Evolutionary conservation across 2,329 filamentous ascomycete species (phyloP).

Genomic region (Alternaria arborescens): DNA sequence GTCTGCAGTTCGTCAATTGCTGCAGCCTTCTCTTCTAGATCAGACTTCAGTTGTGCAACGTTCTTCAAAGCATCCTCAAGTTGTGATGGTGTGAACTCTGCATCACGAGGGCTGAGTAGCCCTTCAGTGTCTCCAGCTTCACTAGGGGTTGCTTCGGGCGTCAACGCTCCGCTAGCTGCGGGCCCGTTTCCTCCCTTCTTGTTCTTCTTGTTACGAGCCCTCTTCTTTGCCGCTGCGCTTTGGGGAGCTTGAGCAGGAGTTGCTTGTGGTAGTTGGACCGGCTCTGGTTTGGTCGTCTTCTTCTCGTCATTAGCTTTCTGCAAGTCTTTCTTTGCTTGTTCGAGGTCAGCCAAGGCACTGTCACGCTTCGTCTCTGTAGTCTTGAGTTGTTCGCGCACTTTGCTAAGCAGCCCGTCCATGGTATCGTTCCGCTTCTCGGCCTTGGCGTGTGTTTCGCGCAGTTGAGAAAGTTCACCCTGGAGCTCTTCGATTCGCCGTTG

Average conservation of each 20-base stretch:
- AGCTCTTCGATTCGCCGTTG: constrained; percentile 42
- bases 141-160: constrained; percentile 46
- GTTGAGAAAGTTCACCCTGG: constrained; percentile 40
- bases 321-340: constrained; percentile 43
- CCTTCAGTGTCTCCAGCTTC: constrained; percentile 51
- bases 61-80: constrained; percentile 42
- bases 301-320: constrained; percentile 30
- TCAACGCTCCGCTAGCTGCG: constrained; percentile 45
- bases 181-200: constrained; percentile 70
- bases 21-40: constrained; percentile 47
- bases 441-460: constrained; percentile 44
- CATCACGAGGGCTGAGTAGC: constrained; percentile 44
- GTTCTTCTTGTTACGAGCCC: constrained; percentile 79
- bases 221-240: constrained; percentile 71
- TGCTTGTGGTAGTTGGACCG: constrained; percentile 27
- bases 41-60: constrained; percentile 42
- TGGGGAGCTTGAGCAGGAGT: constrained; percentile 33
- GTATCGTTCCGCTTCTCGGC: constrained; percentile 64
- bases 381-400: constrained; percentile 62
- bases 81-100: constrained; percentile 55
- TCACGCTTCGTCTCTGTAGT: constrained; percentile 61
- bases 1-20: constrained; percentile 43
- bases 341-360: constrained; percentile 55
- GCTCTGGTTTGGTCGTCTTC: constrained; percentile 20
- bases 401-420: constrained; percentile 64